phyloP scores from a whole-genome alignment of 495 filamentous ascomycete genomes.

The Margaritispora aquatica region DNA sequence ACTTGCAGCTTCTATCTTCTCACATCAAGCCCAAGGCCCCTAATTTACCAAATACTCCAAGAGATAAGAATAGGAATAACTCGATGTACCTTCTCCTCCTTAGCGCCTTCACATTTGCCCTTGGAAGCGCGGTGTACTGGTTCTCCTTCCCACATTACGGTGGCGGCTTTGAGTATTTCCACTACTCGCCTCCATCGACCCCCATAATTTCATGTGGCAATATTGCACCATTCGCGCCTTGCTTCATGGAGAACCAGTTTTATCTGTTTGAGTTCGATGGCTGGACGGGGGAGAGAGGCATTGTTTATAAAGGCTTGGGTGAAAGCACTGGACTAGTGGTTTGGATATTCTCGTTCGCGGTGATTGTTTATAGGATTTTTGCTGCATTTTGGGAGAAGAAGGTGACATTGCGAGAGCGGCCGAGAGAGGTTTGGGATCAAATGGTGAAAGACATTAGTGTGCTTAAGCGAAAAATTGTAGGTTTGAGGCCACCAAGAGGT shows the following conservation, averaged over 20 bases:
- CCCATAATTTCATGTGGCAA: conserved; percentile 1
- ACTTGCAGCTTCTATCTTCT: conserved; percentile 6
- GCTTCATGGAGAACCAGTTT: conserved; percentile 6
- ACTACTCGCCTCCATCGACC: neutral
- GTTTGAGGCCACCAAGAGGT: neutral
- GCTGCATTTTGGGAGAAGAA: neutral
- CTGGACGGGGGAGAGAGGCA: neutral
- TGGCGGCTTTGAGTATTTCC: neutral
- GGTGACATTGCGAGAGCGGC: neutral
- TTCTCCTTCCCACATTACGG: neutral
- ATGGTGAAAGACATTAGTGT: too few species aligned
- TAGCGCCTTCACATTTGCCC: neutral
- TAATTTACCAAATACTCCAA: too few species aligned
- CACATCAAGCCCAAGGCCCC: too few species aligned
- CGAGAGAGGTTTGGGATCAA: neutral
- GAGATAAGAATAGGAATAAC: neutral
- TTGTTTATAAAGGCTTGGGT: neutral
- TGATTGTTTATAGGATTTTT: neutral
- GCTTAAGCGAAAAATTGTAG: too few species aligned
- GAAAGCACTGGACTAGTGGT: conserved; percentile 1
- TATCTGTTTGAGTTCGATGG: neutral
- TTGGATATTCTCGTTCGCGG: neutral
- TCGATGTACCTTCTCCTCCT: conserved; percentile 4
- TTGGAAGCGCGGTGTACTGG: conserved; percentile 1
- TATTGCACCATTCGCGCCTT: conserved; percentile 8